Conservation (phyloP, 352 stramenopile species). For the Phytophthora pisi region DNA sequence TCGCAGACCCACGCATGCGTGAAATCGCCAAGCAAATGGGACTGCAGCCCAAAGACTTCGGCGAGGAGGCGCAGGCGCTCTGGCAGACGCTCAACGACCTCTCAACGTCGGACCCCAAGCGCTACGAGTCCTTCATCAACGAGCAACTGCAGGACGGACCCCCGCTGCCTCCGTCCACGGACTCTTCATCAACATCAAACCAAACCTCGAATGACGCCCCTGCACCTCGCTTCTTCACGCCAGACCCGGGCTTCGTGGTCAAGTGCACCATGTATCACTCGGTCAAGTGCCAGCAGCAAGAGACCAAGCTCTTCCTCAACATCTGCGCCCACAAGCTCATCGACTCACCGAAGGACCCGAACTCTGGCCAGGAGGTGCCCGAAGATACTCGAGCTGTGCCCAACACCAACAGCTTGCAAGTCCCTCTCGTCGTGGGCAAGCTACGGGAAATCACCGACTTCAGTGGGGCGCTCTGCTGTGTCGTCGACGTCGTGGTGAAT, state of each 20-base stretch:
- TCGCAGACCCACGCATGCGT: constrained; percentile 67
- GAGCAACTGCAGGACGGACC: constrained; percentile 78
- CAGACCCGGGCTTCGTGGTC: constrained; percentile 74
- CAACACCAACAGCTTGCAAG: constrained; percentile 74
- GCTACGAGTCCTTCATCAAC: constrained; percentile 84
- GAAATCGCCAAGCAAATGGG: constrained; percentile 88
- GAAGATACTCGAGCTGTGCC: constrained; percentile 64
- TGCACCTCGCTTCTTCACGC: constrained; percentile 58
- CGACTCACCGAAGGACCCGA: constrained; percentile 78
- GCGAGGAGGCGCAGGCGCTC: constrained; percentile 62
- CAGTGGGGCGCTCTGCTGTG: constrained; percentile 46
- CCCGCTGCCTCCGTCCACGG: constrained; percentile 25
- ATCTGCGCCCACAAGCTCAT: constrained; percentile 75
- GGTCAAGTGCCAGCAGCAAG: constrained; percentile 62
- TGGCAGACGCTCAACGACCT: constrained; percentile 83
- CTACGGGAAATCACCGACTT: constrained; percentile 58
- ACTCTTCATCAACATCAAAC: constrained; percentile 4
- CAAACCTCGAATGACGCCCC: constrained; percentile 9
- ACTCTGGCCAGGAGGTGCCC: constrained; percentile 64
- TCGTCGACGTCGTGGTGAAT: constrained; percentile 77
- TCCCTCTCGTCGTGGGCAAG: constrained; percentile 74
- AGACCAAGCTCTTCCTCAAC: constrained; percentile 86
- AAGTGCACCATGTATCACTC: constrained; percentile 68
- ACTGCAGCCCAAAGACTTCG: constrained; percentile 69
- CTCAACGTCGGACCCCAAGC: constrained; percentile 63